phyloP scores from a whole-genome alignment of 2,329 filamentous ascomycete species.

The Alternaria gaisen region DNA sequence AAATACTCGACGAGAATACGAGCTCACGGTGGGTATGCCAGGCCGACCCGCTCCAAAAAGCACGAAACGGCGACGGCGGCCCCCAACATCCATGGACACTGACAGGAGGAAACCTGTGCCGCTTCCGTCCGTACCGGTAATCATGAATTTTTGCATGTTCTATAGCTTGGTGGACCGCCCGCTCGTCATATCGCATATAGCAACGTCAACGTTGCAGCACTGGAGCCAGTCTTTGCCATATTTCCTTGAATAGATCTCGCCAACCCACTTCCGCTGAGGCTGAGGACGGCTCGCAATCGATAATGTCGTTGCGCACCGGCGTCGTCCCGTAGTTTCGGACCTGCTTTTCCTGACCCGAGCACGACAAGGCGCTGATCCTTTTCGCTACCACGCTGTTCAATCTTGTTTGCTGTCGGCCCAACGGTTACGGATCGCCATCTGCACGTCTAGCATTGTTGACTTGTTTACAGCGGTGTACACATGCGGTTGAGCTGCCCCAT shows the following conservation, averaged over 20 bases:
- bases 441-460: constrained; percentile 8
- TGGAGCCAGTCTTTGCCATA: constrained; percentile 9
- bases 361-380: constrained; percentile 20
- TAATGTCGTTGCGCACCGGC: constrained; percentile 16
- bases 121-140: constrained; percentile 11
- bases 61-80: constrained; percentile 14
- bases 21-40: constrained; percentile 27
- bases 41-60: constrained; percentile 23
- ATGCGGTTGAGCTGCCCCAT: background rate
- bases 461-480: constrained; percentile 4
- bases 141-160: constrained; percentile 14
- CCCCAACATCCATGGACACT: constrained; percentile 23
- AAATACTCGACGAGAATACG: constrained; percentile 25
- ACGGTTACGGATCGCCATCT: background rate
- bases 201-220: constrained; percentile 15
- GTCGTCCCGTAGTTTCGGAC: constrained; percentile 20
- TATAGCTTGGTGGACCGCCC: constrained; percentile 24
- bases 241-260: constrained; percentile 3
- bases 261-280: constrained; percentile 17
- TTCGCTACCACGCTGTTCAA: constrained; percentile 4
- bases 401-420: constrained; percentile 5
- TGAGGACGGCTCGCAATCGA: constrained; percentile 32
- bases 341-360: constrained; percentile 12
- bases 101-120: constrained; percentile 3
- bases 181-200: constrained; percentile 18